Percentiles rank a stretch among this genome's conserved stretches.
Conservation (phyloP, 1,139 yeast species). For the Diutina sp. region DNA sequence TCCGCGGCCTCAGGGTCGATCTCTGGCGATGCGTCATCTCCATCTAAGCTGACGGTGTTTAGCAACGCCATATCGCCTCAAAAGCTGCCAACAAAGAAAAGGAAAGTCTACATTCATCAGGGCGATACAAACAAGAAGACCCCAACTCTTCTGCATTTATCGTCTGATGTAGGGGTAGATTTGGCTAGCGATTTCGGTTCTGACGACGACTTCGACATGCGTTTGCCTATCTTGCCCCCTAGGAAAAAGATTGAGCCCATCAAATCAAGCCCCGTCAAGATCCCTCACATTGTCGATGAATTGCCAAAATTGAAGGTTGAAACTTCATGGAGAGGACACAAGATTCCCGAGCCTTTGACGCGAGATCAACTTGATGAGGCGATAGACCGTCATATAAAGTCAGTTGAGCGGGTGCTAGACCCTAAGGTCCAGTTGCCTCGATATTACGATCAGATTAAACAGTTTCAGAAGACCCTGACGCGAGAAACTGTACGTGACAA, state of each 20-base stretch:
- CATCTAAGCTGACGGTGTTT: background rate
- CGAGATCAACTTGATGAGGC: background rate
- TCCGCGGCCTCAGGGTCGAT: background rate
- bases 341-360: background rate
- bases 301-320: background rate
- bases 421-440: background rate
- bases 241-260: background rate
- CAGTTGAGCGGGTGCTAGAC: background rate
- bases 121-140: too few relatives aligned
- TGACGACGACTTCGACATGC: background rate
- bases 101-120: background rate
- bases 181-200: background rate
- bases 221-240: background rate
- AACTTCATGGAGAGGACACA: background rate
- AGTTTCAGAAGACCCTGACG: background rate
- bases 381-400: background rate
- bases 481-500: background rate
- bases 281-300: background rate
- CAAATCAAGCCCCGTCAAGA: background rate
- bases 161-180: background rate
- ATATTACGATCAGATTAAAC: background rate
- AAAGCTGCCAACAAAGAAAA: background rate
- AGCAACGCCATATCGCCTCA: background rate
- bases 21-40: background rate
- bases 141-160: background rate